phyloP scores from a whole-genome alignment of 2,329 filamentous ascomycete genomes.

The Xylaria sp. region DNA sequence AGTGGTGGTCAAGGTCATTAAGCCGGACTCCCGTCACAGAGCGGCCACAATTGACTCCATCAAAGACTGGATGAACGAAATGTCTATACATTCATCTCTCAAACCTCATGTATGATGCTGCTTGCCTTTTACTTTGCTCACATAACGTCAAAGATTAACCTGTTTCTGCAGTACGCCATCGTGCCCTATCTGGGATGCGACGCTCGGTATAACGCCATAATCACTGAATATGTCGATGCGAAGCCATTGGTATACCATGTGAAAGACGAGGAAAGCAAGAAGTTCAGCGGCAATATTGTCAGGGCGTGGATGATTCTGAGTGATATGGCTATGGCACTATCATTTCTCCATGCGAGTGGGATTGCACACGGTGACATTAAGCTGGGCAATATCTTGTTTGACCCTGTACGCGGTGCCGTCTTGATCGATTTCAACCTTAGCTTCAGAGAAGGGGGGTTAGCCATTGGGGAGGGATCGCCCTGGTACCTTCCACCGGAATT shows the following conservation, averaged over 20 bases:
- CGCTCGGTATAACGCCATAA: background rate
- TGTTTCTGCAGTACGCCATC: constrained; percentile 7
- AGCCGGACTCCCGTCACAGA: background rate
- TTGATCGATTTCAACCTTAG: constrained; percentile 9
- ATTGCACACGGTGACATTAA: constrained; percentile 17
- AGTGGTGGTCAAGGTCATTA: constrained; percentile 18
- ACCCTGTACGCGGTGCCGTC: constrained; percentile 15
- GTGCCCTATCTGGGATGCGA: constrained; percentile 11
- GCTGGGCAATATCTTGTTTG: constrained; percentile 17
- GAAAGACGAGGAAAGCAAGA: background rate
- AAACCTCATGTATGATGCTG: constrained; percentile 13
- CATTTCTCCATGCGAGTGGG: constrained; percentile 4
- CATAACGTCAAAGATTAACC: background rate
- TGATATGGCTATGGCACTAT: constrained; percentile 15
- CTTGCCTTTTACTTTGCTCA: too few relatives aligned
- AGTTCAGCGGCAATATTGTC: constrained; percentile 10
- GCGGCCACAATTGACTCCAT: background rate
- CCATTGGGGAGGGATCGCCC: background rate
- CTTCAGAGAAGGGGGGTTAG: background rate
- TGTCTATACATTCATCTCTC: constrained; percentile 14
- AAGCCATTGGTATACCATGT: background rate
- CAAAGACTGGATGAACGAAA: constrained; percentile 16
- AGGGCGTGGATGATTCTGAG: constrained; percentile 17
- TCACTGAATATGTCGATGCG: constrained; percentile 14
- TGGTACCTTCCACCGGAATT: constrained; percentile 25